Conservation (phyloP, 108 stramenopile genomes). For the Stephanodiscus minutulus region DNA sequence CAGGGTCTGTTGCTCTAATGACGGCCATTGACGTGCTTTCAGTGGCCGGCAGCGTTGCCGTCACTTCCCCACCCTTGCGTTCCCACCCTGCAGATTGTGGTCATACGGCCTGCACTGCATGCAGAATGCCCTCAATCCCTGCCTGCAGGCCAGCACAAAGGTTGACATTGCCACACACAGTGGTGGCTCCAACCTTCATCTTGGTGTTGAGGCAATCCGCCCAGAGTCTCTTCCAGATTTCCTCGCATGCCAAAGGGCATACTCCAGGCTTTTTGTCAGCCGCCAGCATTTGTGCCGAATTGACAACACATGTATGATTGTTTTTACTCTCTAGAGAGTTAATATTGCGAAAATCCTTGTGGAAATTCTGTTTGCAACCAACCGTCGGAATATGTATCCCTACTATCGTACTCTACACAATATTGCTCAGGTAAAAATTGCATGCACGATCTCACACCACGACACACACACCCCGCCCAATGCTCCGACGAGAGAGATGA, state of each 20-base stretch:
- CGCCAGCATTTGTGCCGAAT: conserved; percentile 28
- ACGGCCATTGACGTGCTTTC: not conserved
- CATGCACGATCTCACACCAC: too few species aligned
- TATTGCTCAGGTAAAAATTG: too few species aligned
- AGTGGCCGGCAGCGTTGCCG: too few species aligned
- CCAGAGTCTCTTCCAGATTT: conserved; percentile 28
- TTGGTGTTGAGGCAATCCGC: conserved; percentile 19
- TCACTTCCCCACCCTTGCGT: not conserved
- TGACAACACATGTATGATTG: too few species aligned
- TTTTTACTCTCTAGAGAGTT: too few species aligned
- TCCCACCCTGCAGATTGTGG: not conserved
- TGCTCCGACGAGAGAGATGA: too few species aligned
- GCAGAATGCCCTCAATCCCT: not conserved
- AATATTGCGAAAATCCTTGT: too few species aligned
- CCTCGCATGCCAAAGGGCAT: conserved; percentile 35
- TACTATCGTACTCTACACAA: too few species aligned
- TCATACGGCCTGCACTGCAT: not conserved
- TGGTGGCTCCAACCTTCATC: not conserved
- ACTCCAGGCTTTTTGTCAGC: conserved; percentile 41
- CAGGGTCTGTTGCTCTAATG: not conserved
- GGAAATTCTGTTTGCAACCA: too few species aligned
- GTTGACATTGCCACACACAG: not conserved
- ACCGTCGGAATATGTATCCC: too few species aligned
- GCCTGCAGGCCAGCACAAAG: not conserved
- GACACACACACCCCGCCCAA: too few species aligned